Evolutionary conservation across 441 rosid species (phyloP).

Genomic region (Geranium incanum): DNA sequence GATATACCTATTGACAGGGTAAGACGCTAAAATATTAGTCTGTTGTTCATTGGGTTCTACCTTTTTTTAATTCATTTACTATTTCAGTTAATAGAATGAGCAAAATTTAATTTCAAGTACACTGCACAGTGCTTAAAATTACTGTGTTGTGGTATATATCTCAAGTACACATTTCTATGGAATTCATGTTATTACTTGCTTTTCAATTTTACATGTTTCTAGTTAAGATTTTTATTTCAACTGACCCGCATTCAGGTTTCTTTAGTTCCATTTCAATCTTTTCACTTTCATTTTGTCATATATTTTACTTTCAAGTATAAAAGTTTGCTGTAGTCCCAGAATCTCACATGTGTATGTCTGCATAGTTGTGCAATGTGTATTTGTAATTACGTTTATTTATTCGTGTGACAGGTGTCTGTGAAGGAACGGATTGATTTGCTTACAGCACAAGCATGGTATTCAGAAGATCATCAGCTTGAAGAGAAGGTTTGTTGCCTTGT

Average conservation of each 20-base stretch:
- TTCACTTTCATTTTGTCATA: slow-evolving; percentile 2
- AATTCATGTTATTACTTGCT: neutral
- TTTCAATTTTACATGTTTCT: neutral
- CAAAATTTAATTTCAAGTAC: neutral
- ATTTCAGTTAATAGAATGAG: neutral
- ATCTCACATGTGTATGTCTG: neutral
- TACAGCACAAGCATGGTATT: slow-evolving; percentile 86
- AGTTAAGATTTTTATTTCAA: neutral
- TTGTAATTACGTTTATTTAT: neutral
- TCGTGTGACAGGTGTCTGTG: slow-evolving; percentile 45
- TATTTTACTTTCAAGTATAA: neutral
- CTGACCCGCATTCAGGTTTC: neutral
- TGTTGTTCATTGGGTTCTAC: neutral
- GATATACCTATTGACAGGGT: slow-evolving; percentile 72
- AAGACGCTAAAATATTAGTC: slow-evolving; percentile 18
- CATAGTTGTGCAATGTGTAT: neutral
- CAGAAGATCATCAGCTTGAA: slow-evolving; percentile 55
- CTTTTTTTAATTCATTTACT: neutral
- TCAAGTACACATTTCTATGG: neutral
- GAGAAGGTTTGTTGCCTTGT: slow-evolving; percentile 50
- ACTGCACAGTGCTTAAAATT: too few species aligned
- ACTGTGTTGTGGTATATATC: neutral
- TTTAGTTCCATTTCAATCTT: neutral
- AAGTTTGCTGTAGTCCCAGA: neutral
- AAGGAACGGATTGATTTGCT: slow-evolving; percentile 67